Evolutionary conservation across 1,284 basidiomycete species (phyloP).

Genomic region (Malassezia obtusa): DNA sequence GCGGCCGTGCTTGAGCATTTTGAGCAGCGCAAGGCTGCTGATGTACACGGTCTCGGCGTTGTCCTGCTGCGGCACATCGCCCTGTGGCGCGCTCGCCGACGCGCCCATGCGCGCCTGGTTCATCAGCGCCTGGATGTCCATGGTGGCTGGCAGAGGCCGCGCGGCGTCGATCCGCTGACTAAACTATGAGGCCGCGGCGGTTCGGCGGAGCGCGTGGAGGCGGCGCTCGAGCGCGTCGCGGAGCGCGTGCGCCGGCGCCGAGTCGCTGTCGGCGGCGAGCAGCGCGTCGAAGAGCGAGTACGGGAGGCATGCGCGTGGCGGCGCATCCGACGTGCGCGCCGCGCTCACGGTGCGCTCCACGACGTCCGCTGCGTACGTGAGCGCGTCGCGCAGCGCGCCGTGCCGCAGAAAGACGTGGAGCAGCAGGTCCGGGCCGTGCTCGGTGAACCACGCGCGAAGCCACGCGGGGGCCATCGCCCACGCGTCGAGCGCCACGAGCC

Average conservation of each 20-base stretch:
- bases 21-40: constrained; percentile 42
- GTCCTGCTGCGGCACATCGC: constrained; percentile 49
- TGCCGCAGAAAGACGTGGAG: constrained; percentile 64
- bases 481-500: constrained; percentile 58
- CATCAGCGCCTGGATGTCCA: constrained; percentile 42
- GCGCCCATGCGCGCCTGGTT: constrained; percentile 37
- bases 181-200: not conserved
- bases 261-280: not conserved
- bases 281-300: constrained; percentile 17
- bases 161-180: not conserved
- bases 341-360: not conserved
- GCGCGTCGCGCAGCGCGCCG: constrained; percentile 67
- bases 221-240: not conserved
- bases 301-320: not conserved
- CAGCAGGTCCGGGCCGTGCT: constrained; percentile 65
- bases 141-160: constrained; percentile 9
- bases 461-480: constrained; percentile 62
- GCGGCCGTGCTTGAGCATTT: constrained; percentile 99
- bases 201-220: not conserved
- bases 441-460: constrained; percentile 65
- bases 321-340: not conserved
- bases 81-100: constrained; percentile 20
- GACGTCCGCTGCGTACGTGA: constrained; percentile 56
- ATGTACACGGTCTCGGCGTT: constrained; percentile 48
- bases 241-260: not conserved